Evolutionary conservation across 2,329 filamentous ascomycete genomes (phyloP).

Genomic region (Ilyonectria robusta): DNA sequence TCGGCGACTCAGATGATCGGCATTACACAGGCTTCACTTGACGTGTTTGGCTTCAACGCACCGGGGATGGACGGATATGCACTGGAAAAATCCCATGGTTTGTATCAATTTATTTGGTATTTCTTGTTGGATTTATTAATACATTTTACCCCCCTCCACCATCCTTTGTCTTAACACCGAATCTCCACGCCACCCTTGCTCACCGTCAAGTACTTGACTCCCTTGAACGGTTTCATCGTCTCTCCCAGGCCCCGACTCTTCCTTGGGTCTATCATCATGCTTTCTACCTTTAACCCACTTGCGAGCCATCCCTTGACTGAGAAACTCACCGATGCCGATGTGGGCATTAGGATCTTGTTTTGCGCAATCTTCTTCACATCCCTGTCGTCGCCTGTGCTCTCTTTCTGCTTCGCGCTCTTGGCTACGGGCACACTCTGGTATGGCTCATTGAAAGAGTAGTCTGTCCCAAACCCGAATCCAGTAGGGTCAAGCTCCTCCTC

Average conservation of each 20-base stretch:
- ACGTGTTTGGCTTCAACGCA: background rate
- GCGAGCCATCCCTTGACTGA: conserved; percentile 78
- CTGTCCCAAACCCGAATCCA: conserved; percentile 66
- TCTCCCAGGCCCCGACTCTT: conserved; percentile 90
- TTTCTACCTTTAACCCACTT: conserved; percentile 77
- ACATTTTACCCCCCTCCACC: background rate
- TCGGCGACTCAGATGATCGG: conserved; percentile 34
- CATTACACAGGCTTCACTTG: background rate
- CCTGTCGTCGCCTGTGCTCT: conserved; percentile 57
- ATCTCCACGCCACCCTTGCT: conserved; percentile 76
- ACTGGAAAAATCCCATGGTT: background rate
- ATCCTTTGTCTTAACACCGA: conserved; percentile 61
- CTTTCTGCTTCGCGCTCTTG: conserved; percentile 52
- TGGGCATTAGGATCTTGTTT: conserved; percentile 85
- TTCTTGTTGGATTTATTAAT: conserved; percentile 11
- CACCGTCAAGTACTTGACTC: conserved; percentile 94
- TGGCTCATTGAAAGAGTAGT: conserved; percentile 69
- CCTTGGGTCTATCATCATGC: conserved; percentile 78
- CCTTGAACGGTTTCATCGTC: conserved; percentile 94
- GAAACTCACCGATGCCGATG: conserved; percentile 81
- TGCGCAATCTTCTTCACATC: conserved; percentile 73
- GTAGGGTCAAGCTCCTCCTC: conserved; percentile 65
- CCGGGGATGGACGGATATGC: background rate
- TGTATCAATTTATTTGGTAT: conserved; percentile 4
- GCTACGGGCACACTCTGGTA: conserved; percentile 64